phyloP scores from a whole-genome alignment of 2,329 filamentous ascomycete species.

The Raffaelea albimanens region DNA sequence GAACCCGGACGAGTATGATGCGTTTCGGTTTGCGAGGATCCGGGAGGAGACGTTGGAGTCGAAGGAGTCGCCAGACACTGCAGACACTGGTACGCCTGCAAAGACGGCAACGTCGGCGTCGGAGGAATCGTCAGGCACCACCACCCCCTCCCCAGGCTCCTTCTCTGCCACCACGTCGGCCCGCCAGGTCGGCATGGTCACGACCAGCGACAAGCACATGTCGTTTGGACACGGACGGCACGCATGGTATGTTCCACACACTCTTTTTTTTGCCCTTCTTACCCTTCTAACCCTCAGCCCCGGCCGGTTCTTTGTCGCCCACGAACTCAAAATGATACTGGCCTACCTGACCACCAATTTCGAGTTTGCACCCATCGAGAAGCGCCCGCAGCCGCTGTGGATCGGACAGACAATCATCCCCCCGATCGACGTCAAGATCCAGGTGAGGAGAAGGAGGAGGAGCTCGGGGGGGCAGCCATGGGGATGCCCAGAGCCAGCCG shows the following conservation, averaged over 20 bases:
- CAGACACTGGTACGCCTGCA: not conserved
- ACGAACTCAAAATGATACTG: conserved; percentile 46
- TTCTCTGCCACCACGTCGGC: conserved; percentile 21
- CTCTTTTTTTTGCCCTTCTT: not conserved
- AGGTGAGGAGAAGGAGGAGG: conserved; percentile 19
- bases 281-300: conserved; percentile 23
- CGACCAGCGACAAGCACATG: conserved; percentile 39
- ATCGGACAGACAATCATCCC: conserved; percentile 33
- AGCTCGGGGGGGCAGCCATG: too few relatives aligned
- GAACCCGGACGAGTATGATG: conserved; percentile 33
- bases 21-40: conserved; percentile 36
- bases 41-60: too few relatives aligned
- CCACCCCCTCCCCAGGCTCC: too few relatives aligned
- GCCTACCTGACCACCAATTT: conserved; percentile 42
- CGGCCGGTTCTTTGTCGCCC: conserved; percentile 46
- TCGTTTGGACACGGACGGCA: conserved; percentile 50
- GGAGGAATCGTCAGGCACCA: too few relatives aligned
- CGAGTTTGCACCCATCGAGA: conserved; percentile 33
- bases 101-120: not conserved
- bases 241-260: conserved; percentile 25
- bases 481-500: too few relatives aligned
- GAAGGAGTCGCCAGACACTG: conserved; percentile 2
- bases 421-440: conserved; percentile 21
- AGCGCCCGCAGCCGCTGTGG: conserved; percentile 31
- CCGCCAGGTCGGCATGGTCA: conserved; percentile 40